phyloP scores from a whole-genome alignment of 371 early-diverging fungal genomes.

The Mucor ambiguus region DNA sequence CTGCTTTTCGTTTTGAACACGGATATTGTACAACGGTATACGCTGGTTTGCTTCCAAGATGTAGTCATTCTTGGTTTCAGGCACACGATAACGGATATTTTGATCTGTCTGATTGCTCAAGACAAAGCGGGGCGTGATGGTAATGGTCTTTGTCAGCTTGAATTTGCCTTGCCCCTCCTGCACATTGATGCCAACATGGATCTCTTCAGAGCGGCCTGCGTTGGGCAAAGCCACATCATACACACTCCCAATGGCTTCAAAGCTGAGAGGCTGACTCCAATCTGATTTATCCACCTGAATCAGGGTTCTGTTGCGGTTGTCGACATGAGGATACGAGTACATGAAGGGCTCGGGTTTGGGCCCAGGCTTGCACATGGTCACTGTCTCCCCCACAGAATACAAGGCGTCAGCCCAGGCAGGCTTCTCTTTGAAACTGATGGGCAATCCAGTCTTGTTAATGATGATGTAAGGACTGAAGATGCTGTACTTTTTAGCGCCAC shows the following conservation, averaged over 20 bases:
- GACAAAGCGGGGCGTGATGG: slow-evolving; percentile 91
- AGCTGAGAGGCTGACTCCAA: slow-evolving; percentile 93
- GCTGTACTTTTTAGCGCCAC: slow-evolving; percentile 69
- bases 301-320: slow-evolving; percentile 81
- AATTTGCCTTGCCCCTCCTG: slow-evolving; percentile 76
- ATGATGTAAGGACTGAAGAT: slow-evolving; percentile 80
- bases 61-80: slow-evolving; percentile 56
- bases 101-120: slow-evolving; percentile 80
- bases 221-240: slow-evolving; percentile 77
- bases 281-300: slow-evolving; percentile 80
- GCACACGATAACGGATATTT: slow-evolving; percentile 77
- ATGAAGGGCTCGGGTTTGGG: slow-evolving; percentile 77
- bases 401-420: slow-evolving; percentile 78
- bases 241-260: slow-evolving; percentile 92
- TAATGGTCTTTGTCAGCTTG: slow-evolving; percentile 84
- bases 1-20: slow-evolving; percentile 62
- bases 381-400: slow-evolving; percentile 69
- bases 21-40: slow-evolving; percentile 72
- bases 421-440: slow-evolving; percentile 78
- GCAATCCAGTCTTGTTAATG: slow-evolving; percentile 90
- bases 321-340: slow-evolving; percentile 90
- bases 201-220: slow-evolving; percentile 53
- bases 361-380: slow-evolving; percentile 32
- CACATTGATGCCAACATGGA: slow-evolving; percentile 85
- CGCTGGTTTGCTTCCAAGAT: slow-evolving; percentile 61